A percentile compares a stretch with the other conserved stretches of the same genome.
Evolutionary conservation across 805 yeast genomes (phyloP).

Genomic region (Yamadazyma sp.): DNA sequence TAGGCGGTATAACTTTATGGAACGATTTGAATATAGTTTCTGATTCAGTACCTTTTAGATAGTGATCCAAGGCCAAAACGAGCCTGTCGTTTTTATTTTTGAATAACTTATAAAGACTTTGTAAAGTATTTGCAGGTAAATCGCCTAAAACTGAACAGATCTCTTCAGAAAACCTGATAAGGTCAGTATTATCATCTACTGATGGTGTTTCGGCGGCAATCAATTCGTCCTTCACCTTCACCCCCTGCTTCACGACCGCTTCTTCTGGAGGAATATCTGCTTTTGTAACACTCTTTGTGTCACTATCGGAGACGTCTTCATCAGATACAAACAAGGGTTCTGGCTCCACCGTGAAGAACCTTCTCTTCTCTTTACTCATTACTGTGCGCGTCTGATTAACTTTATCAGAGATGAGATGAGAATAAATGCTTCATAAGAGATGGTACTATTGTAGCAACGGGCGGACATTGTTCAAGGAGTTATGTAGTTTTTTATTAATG

Average conservation of each 20-base stretch:
- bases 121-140: neutral
- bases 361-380: constrained; percentile 2
- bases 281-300: neutral
- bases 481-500: no score
- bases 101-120: constrained; percentile 5
- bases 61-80: constrained; percentile 10
- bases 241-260: neutral
- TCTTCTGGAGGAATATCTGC: neutral
- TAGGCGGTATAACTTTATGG: constrained; percentile 12
- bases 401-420: no score
- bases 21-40: neutral
- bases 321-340: neutral
- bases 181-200: neutral
- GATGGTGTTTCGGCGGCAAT: neutral
- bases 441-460: no score
- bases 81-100: constrained; percentile 6
- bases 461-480: no score
- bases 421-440: no score
- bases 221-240: neutral
- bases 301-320: neutral
- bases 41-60: constrained; percentile 4
- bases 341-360: neutral
- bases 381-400: neutral
- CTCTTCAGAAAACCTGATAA: neutral
- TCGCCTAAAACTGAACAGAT: constrained; percentile 5